phyloP scores from a whole-genome alignment of 352 stramenopile species.

The Globisporangium camurandrum region DNA sequence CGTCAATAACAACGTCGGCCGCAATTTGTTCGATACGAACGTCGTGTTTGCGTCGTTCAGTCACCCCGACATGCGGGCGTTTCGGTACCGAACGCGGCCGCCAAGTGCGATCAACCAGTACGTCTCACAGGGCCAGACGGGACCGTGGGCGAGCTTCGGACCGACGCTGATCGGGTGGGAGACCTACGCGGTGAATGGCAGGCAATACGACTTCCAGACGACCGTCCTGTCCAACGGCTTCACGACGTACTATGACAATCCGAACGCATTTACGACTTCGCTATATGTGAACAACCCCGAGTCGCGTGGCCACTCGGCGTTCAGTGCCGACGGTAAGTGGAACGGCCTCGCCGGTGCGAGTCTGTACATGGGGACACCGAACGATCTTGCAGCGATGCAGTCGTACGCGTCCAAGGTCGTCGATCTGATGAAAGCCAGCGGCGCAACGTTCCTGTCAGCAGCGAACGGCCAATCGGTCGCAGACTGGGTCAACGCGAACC shows the following conservation, averaged over 20 bases:
- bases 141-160: conserved; percentile 27
- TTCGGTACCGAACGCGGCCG: conserved; percentile 2
- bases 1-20: conserved; percentile 10
- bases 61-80: conserved; percentile 6
- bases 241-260: conserved; percentile 17
- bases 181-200: conserved; percentile 40
- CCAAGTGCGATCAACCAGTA: conserved; percentile 2
- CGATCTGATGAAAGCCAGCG: conserved; percentile 22
- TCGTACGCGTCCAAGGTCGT: conserved; percentile 35
- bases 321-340: conserved; percentile 29
- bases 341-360: conserved; percentile 26
- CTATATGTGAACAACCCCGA: conserved; percentile 66
- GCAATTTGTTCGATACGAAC: conserved; percentile 10
- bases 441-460: conserved; percentile 42
- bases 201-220: conserved; percentile 55
- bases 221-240: conserved; percentile 43
- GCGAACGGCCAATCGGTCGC: conserved; percentile 19
- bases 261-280: conserved; percentile 30
- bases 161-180: conserved; percentile 57
- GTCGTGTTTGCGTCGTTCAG: conserved; percentile 8
- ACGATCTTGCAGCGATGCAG: conserved; percentile 55
- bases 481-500: conserved; percentile 30
- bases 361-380: conserved; percentile 29
- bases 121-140: conserved; percentile 2
- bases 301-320: conserved; percentile 32